Evolutionary conservation across 2,329 filamentous ascomycete species (phyloP), one percentile per base, ranked within the genome.

Genomic region (Pyrenophora tritici-repentis): DNA sequence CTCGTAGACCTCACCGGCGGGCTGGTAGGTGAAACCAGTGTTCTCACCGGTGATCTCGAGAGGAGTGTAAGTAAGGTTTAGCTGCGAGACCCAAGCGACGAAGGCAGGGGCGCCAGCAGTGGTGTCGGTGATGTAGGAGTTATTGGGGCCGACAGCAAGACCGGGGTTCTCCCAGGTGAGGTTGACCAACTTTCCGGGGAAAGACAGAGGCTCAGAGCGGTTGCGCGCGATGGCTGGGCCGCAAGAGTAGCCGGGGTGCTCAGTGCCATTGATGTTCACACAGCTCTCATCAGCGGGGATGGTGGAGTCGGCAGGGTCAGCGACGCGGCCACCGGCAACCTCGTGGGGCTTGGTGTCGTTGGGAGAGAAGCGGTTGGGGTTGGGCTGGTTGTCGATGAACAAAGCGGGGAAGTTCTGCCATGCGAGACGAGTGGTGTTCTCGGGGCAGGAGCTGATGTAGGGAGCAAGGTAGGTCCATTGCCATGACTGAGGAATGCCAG

Each of bases 331-430:
- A 13, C 85, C 84, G 0, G 80, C 78, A 0, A 86, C 88, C 73
- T 90, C 88, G 60, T 86, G 86, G 59, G 77, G 78, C 1, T 79
- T 81, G 6, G 81, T 82, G 55, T 83, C 73, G 3, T 86, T 83
- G 12, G 83, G 83, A 47, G 88, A 83, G 68, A 85, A 78, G 20
- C 87, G 83, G 52, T 84, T 85, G 17, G 86, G 81, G 73, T 92
- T 93, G 2, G 90, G 86, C 68, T 93, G 86, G 75, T 93, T 92
- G 24, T 88, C 76, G 42, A 94, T 79, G 61, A 81, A 78, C 13
- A 94, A 76, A 0, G 83, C 80, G 0, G 90, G 90, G 76, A 90
- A 92, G 77, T 95, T 95, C 70, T 93, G 88, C 90, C 90, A 95
- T 18, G 85, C 81, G 24, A 95, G 78, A 6, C 89, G 84, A 1